phyloP scores from a whole-genome alignment of 345 rosid genomes.

The Nasturtium officinale region DNA sequence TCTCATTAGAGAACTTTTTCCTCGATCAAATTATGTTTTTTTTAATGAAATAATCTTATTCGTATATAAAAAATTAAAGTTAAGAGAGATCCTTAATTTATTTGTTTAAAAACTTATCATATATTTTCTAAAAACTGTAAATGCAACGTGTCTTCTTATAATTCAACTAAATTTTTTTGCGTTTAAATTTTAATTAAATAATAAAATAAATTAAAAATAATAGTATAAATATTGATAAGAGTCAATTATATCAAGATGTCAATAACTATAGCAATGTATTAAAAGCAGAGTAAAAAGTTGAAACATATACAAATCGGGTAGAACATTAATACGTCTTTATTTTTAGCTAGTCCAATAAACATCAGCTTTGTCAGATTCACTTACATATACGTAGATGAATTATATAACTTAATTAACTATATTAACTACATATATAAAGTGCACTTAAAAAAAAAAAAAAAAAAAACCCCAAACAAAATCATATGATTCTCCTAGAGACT shows the following conservation, averaged over 20 bases:
- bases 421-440: neutral
- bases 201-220: too few species aligned
- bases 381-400: neutral
- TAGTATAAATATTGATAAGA: too few species aligned
- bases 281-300: neutral
- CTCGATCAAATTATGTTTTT: neutral
- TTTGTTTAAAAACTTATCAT: too few species aligned
- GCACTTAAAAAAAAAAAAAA: neutral
- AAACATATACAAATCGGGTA: neutral
- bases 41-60: too few species aligned
- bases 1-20: neutral
- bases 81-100: too few species aligned
- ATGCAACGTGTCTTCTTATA: too few species aligned
- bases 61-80: too few species aligned
- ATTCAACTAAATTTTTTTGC: too few species aligned
- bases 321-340: neutral
- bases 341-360: neutral
- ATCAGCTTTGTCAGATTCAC: conserved; percentile 7
- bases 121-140: too few species aligned
- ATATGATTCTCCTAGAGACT: neutral
- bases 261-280: neutral
- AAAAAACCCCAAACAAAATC: neutral
- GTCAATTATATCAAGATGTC: neutral
- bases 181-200: too few species aligned
- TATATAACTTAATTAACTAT: neutral